These are phyloP conservation scores for Alternaria sp. DNA, from an alignment of 2,329 filamentous ascomycete genomes.

Conservation along the genomic window DNA sequence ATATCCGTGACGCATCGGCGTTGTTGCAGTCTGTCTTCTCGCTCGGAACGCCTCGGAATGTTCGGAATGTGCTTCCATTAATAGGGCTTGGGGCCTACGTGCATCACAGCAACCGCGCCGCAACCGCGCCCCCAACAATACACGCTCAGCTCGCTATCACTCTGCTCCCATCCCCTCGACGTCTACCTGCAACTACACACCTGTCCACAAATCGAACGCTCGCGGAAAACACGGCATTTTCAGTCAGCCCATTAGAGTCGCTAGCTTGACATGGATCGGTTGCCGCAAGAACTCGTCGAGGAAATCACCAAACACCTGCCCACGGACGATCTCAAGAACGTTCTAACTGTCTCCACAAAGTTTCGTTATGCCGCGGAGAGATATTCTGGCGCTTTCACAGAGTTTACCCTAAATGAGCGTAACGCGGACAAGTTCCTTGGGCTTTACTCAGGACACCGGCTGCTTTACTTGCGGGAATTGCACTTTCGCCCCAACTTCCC, in stretches of 20 bases:
- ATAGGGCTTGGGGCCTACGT: not conserved
- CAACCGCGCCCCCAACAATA: not conserved
- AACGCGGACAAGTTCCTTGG: slow-evolving; percentile 12
- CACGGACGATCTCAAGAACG: slow-evolving; percentile 19
- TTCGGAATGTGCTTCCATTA: not conserved
- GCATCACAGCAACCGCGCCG: not conserved
- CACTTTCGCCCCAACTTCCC: not conserved
- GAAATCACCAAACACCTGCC: slow-evolving; percentile 18
- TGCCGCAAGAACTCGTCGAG: slow-evolving; percentile 21
- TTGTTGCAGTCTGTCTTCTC: not conserved
- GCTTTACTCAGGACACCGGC: slow-evolving; percentile 12
- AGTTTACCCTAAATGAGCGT: slow-evolving; percentile 7
- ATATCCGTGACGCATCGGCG: not conserved
- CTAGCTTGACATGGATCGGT: slow-evolving; percentile 13
- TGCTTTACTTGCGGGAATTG: slow-evolving; percentile 8
- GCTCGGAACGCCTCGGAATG: not conserved
- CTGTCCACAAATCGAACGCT: not conserved
- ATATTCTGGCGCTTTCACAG: slow-evolving; percentile 14
- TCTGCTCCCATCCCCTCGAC: not conserved
- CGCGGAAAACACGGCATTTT: not conserved
- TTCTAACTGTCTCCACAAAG: slow-evolving; percentile 8
- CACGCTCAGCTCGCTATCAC: not conserved
- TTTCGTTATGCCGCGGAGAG: slow-evolving; percentile 19
- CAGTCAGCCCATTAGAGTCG: not conserved
- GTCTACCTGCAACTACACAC: not conserved